phyloP scores from a whole-genome alignment of 2,329 filamentous ascomycete species.

The Phialophora chinensis region DNA sequence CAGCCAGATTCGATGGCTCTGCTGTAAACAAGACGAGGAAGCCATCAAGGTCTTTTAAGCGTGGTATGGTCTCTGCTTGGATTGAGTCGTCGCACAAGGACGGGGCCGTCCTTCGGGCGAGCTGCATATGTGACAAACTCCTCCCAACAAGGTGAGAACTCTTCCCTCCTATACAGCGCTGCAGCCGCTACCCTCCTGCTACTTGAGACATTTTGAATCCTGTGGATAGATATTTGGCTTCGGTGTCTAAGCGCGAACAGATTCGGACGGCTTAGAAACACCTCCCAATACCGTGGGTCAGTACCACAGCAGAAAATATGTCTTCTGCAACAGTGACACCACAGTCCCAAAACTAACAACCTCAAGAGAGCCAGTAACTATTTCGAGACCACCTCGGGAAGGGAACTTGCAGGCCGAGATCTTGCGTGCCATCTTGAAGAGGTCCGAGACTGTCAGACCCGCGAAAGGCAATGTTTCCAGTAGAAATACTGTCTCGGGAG shows the following conservation, averaged over 20 bases:
- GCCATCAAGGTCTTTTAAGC: slow-evolving; percentile 6
- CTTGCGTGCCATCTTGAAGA: slow-evolving; percentile 10
- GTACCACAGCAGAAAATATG: slow-evolving; percentile 21
- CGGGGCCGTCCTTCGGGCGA: slow-evolving; percentile 26
- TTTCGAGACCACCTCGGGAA: slow-evolving; percentile 23
- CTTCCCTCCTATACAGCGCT: slow-evolving; percentile 17
- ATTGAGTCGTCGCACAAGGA: slow-evolving; percentile 27
- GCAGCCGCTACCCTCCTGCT: slow-evolving; percentile 27
- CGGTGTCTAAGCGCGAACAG: slow-evolving; percentile 1
- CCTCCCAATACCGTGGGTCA: slow-evolving; percentile 29
- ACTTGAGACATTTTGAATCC: slow-evolving; percentile 27
- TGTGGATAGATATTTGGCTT: slow-evolving; percentile 2
- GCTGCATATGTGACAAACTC: slow-evolving; percentile 32
- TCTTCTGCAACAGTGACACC: slow-evolving; percentile 16
- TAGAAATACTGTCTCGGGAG: slow-evolving; percentile 9
- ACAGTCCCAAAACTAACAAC: slow-evolving; percentile 4
- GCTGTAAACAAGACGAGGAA: slow-evolving; percentile 25
- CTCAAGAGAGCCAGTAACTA: slow-evolving; percentile 15
- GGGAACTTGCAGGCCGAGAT: slow-evolving; percentile 24
- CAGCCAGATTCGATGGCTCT: slow-evolving; percentile 2
- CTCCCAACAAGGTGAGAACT: slow-evolving; percentile 32
- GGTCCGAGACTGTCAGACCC: slow-evolving; percentile 18
- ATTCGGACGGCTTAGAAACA: slow-evolving; percentile 7
- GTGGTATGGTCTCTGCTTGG: slow-evolving; percentile 16
- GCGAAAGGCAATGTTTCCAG: background rate